Evolutionary conservation across 768 basidiomycete genomes (phyloP).

Genomic region (Lactarius akahatsu): DNA sequence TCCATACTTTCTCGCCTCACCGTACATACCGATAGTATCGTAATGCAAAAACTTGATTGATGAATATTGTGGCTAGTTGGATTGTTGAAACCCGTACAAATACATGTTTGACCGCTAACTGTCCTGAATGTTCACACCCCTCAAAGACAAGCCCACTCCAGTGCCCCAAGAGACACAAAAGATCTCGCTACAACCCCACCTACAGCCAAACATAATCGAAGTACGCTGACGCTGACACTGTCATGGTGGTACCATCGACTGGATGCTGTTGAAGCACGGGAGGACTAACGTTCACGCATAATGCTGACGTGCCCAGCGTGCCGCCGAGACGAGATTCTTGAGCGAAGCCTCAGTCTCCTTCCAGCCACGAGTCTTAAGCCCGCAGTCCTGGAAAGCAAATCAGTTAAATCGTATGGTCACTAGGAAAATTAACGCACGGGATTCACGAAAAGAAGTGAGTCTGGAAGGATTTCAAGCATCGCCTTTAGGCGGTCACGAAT

Average conservation of each 20-base stretch:
- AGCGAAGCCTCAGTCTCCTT: slow-evolving; percentile 94
- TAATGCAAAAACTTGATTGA: slow-evolving; percentile 15
- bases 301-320: slow-evolving; percentile 87
- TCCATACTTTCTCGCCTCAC: not conserved
- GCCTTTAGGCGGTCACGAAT: slow-evolving; percentile 88
- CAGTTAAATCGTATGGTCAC: slow-evolving; percentile 7
- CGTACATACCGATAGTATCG: not conserved
- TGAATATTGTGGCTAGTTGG: slow-evolving; percentile 37
- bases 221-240: slow-evolving; percentile 22
- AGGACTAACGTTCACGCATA: slow-evolving; percentile 59
- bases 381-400: slow-evolving; percentile 65
- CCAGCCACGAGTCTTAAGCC: slow-evolving; percentile 98
- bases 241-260: slow-evolving; percentile 51
- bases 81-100: slow-evolving; percentile 81
- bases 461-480: slow-evolving; percentile 80
- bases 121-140: slow-evolving; percentile 17
- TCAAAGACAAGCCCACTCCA: slow-evolving; percentile 22
- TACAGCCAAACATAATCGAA: slow-evolving; percentile 18
- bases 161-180: slow-evolving; percentile 19
- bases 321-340: slow-evolving; percentile 83
- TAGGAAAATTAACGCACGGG: slow-evolving; percentile 48
- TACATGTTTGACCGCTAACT: slow-evolving; percentile 37
- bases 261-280: slow-evolving; percentile 92
- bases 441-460: slow-evolving; percentile 85
- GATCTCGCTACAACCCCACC: slow-evolving; percentile 28